Evolutionary conservation across 2,329 filamentous ascomycete species (phyloP).

Genomic region (Elsinoe fawcettii): DNA sequence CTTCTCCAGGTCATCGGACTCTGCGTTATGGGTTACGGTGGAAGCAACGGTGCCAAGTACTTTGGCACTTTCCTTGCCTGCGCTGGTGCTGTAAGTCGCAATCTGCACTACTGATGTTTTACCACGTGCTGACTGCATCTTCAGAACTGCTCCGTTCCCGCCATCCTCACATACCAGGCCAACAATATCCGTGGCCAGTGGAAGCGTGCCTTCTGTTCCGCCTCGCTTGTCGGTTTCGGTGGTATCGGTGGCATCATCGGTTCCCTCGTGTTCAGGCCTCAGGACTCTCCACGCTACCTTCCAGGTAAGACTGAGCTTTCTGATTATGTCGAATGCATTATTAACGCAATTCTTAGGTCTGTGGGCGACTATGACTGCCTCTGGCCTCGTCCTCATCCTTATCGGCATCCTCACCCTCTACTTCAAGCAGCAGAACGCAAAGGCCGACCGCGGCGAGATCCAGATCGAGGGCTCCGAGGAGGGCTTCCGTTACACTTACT

Average conservation of each 20-base stretch:
- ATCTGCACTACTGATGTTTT: constrained; percentile 57
- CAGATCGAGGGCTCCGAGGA: constrained; percentile 32
- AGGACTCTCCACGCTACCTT: constrained; percentile 33
- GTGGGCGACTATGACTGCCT: constrained; percentile 21
- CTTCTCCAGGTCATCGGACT: constrained; percentile 58
- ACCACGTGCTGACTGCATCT: constrained; percentile 57
- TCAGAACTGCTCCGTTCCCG: constrained; percentile 63
- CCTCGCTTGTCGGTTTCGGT: constrained; percentile 67
- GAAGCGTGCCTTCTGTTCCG: constrained; percentile 73
- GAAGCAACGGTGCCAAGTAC: constrained; percentile 52
- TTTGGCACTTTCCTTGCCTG: constrained; percentile 68
- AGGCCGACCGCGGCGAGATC: constrained; percentile 35
- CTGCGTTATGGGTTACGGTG: constrained; percentile 62
- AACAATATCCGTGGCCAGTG: constrained; percentile 84
- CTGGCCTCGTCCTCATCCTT: constrained; percentile 30
- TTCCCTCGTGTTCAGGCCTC: constrained; percentile 59
- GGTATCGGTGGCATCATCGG: constrained; percentile 71
- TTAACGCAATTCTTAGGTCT: background rate
- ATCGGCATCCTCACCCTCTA: constrained; percentile 28
- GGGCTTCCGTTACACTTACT: constrained; percentile 24
- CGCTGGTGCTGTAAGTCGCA: constrained; percentile 51
- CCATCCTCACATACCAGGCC: constrained; percentile 68
- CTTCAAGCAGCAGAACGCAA: constrained; percentile 32
- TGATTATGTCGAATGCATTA: background rate
- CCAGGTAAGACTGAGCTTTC: constrained; percentile 20